phyloP scores from a whole-genome alignment of 306 rosid genomes.

The Sophora flavescens region DNA sequence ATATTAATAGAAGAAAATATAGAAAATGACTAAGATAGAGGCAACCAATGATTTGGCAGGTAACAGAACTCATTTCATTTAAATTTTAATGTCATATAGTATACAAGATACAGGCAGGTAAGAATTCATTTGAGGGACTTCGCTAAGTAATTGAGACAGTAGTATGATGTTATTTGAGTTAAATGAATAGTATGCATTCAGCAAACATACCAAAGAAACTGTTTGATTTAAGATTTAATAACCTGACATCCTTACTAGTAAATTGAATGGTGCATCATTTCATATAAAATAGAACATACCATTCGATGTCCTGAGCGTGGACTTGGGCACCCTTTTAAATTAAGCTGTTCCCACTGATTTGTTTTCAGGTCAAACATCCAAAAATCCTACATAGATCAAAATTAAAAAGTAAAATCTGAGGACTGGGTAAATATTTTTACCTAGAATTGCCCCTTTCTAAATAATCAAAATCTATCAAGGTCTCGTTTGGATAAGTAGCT shows the following conservation, averaged over 20 bases:
- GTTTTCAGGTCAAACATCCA: slow-evolving; percentile 96
- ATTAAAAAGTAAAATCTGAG: slow-evolving; percentile 38
- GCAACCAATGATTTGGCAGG: slow-evolving; percentile 5
- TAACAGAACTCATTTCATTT: background rate
- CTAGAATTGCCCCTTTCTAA: background rate
- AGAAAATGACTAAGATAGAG: slow-evolving; percentile 4
- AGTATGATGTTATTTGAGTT: background rate
- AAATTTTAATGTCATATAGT: background rate
- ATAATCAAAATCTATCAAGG: slow-evolving; percentile 38
- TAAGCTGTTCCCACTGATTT: slow-evolving; percentile 97
- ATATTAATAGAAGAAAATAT: slow-evolving; percentile 10
- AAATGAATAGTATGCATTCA: slow-evolving; percentile 1
- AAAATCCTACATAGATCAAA: slow-evolving; percentile 71
- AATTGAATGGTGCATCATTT: slow-evolving; percentile 4
- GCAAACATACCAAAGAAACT: slow-evolving; percentile 7
- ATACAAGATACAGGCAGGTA: background rate
- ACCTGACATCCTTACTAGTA: slow-evolving; percentile 17
- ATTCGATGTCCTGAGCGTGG: slow-evolving; percentile 99
- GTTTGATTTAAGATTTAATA: slow-evolving; percentile 20
- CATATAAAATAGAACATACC: slow-evolving; percentile 62
- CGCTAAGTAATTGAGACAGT: slow-evolving; percentile 23
- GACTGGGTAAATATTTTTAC: background rate
- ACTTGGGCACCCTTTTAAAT: slow-evolving; percentile 90
- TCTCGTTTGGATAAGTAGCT: too few species aligned
- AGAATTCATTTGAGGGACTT: slow-evolving; percentile 33